Evolutionary conservation across 257 asterid species (phyloP).

Genomic region (Anisodus acutangulus): DNA sequence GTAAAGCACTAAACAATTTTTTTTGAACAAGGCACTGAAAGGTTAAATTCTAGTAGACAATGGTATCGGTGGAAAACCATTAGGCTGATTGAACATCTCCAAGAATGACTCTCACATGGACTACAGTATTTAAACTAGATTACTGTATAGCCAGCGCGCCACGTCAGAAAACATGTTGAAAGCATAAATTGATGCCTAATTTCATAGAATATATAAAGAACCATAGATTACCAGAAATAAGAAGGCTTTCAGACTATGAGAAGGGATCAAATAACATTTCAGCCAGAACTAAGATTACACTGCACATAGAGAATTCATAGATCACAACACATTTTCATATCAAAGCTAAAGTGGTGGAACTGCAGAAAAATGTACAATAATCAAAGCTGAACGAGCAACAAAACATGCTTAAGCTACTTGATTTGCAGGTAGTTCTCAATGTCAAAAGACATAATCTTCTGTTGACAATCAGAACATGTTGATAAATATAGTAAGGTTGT

Average conservation of each 20-base stretch:
- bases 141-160: background rate
- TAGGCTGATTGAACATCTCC: background rate
- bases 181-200: background rate
- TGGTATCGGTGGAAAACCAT: background rate
- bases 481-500: background rate
- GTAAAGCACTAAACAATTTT: background rate
- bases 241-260: background rate
- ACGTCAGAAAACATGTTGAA: background rate
- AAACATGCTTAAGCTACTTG: constrained; percentile 4
- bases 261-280: background rate
- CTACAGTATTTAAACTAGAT: background rate
- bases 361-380: background rate
- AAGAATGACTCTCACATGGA: background rate
- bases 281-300: background rate
- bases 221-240: constrained; percentile 11
- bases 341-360: background rate
- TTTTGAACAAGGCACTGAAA: background rate
- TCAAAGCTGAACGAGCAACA: background rate
- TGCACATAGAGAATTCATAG: background rate
- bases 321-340: background rate
- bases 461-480: background rate
- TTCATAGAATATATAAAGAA: background rate
- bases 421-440: background rate
- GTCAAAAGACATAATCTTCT: constrained; percentile 19
- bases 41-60: background rate